These are phyloP conservation scores for Saccharomyces pastorianus DNA, from an alignment of 1,139 yeast species.

Conservation along the genomic window DNA sequence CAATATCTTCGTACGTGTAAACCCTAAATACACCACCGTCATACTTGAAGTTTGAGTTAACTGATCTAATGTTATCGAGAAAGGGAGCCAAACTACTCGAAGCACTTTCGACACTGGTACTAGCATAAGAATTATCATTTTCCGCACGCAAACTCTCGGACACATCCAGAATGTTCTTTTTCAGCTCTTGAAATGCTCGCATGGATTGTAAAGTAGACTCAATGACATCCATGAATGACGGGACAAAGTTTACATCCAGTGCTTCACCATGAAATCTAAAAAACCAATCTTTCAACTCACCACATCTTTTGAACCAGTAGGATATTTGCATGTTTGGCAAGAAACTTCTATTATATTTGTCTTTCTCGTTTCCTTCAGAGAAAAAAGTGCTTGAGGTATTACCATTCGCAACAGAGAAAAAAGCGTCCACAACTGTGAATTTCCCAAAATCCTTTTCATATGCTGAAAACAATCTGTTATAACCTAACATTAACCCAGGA, in stretches of 20 bases:
- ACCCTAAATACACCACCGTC: slow-evolving; percentile 65
- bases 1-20: slow-evolving; percentile 35
- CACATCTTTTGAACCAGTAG: slow-evolving; percentile 38
- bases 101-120: background rate
- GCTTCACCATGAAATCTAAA: slow-evolving; percentile 54
- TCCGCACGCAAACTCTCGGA: slow-evolving; percentile 4
- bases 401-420: slow-evolving; percentile 60
- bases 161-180: slow-evolving; percentile 3
- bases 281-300: slow-evolving; percentile 35
- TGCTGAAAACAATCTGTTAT: slow-evolving; percentile 58
- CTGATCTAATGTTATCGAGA: slow-evolving; percentile 35
- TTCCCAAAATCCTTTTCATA: slow-evolving; percentile 58
- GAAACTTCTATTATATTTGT: slow-evolving; percentile 51
- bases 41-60: slow-evolving; percentile 49
- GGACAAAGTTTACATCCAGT: slow-evolving; percentile 54
- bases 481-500: slow-evolving; percentile 69
- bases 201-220: slow-evolving; percentile 43
- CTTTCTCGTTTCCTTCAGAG: slow-evolving; percentile 41
- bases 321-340: slow-evolving; percentile 59
- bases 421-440: slow-evolving; percentile 56
- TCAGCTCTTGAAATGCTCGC: slow-evolving; percentile 35
- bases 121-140: slow-evolving; percentile 15
- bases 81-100: slow-evolving; percentile 15
- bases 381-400: slow-evolving; percentile 43
- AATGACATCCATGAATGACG: slow-evolving; percentile 43